These are phyloP conservation scores for Vitellaria paradoxa DNA, from an alignment of 179 eudicot genomes.

Conservation along the genomic window DNA sequence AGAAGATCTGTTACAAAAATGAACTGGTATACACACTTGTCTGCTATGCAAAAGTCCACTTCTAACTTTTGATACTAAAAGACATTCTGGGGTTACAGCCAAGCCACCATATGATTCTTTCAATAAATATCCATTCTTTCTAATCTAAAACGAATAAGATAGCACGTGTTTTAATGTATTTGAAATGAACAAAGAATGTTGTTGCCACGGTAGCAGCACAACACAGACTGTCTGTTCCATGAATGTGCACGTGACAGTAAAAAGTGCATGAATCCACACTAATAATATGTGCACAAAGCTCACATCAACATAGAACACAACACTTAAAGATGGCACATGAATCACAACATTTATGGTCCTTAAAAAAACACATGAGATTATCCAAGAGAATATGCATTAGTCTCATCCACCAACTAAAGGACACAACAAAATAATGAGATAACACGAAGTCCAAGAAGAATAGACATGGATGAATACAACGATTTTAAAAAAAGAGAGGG, in stretches of 20 bases:
- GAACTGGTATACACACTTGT: neutral
- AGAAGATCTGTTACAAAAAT: neutral
- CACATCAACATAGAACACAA: neutral
- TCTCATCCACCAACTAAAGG: neutral
- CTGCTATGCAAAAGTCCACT: neutral
- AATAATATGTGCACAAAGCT: neutral
- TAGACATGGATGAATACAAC: too few relatives aligned
- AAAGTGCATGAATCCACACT: too few relatives aligned
- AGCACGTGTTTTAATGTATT: too few relatives aligned
- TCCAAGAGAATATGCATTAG: neutral
- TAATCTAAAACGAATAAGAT: too few relatives aligned
- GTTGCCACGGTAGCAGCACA: too few relatives aligned
- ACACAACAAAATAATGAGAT: neutral
- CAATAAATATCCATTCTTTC: too few relatives aligned
- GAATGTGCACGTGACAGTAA: too few relatives aligned
- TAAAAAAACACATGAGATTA: neutral
- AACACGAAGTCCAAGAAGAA: neutral
- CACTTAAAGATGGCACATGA: neutral
- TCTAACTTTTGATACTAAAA: neutral
- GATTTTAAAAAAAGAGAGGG: too few relatives aligned
- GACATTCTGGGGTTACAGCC: too few relatives aligned
- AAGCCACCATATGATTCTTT: too few relatives aligned
- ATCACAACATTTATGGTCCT: neutral
- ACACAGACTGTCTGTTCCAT: too few relatives aligned
- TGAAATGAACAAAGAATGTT: too few relatives aligned